Conservation (phyloP, 352 stramenopile genomes). For the Phytopythium mirpurense region DNA sequence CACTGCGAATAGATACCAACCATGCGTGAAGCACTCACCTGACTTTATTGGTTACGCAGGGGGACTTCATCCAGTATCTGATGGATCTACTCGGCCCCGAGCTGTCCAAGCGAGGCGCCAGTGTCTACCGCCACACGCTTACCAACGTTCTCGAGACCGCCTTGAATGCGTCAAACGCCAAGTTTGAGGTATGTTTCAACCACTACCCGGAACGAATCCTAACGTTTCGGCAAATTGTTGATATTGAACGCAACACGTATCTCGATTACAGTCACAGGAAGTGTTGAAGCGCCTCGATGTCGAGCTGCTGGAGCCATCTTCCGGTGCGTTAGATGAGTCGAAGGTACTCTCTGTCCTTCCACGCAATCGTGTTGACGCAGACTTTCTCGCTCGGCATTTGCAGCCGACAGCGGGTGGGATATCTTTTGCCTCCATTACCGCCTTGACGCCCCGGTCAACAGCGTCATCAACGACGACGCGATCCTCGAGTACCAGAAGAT, state of each 20-base stretch:
- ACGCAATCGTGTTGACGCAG: neutral
- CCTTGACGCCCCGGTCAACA: slow-evolving; percentile 81
- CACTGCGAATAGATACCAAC: neutral
- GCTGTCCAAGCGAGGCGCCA: slow-evolving; percentile 82
- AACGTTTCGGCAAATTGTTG: no score
- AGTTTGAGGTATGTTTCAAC: slow-evolving; percentile 90
- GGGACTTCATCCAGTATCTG: slow-evolving; percentile 96
- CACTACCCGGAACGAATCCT: no score
- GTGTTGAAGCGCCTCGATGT: slow-evolving; percentile 93
- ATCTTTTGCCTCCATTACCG: slow-evolving; percentile 92
- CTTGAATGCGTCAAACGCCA: slow-evolving; percentile 94
- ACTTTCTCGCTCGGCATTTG: neutral
- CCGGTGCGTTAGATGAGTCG: slow-evolving; percentile 21
- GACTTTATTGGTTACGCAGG: slow-evolving; percentile 27
- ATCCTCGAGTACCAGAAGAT: slow-evolving; percentile 89
- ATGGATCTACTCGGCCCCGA: slow-evolving; percentile 92
- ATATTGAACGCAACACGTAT: no score
- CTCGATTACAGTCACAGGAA: slow-evolving; percentile 76
- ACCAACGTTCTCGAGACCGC: slow-evolving; percentile 93
- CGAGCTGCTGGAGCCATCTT: slow-evolving; percentile 79
- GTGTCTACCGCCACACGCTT: slow-evolving; percentile 95
- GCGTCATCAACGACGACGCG: slow-evolving; percentile 79
- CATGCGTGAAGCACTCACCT: neutral
- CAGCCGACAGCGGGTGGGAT: slow-evolving; percentile 92
- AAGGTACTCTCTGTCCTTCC: neutral